phyloP scores from a whole-genome alignment of 1,284 basidiomycete genomes.

The Schizophyllum amplum region DNA sequence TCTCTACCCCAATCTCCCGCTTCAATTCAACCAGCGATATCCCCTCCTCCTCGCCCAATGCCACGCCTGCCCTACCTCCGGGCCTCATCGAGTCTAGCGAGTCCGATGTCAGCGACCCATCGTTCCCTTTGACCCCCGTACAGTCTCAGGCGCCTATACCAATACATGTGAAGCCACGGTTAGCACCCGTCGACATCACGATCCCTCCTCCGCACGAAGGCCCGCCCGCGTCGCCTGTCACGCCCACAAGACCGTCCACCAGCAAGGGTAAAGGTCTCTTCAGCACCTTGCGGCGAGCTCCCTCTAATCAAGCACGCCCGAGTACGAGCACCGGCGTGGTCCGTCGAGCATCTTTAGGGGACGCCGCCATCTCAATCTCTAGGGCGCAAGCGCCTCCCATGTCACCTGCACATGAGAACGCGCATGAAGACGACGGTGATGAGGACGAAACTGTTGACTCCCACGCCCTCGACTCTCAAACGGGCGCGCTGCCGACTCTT shows the following conservation, averaged over 20 bases:
- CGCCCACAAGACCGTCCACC: background rate
- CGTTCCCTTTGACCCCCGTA: slow-evolving; percentile 18
- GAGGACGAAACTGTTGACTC: background rate
- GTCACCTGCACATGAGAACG: slow-evolving; percentile 6
- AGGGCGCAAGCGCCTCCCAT: slow-evolving; percentile 2
- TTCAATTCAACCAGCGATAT: slow-evolving; percentile 8
- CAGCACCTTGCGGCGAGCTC: slow-evolving; percentile 15
- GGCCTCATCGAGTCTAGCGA: slow-evolving; percentile 36
- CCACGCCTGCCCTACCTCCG: slow-evolving; percentile 34
- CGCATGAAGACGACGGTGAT: background rate
- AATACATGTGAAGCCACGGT: slow-evolving; percentile 10
- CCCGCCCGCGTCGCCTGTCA: background rate
- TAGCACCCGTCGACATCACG: slow-evolving; percentile 8
- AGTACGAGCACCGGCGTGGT: slow-evolving; percentile 7
- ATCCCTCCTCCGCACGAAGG: slow-evolving; percentile 5
- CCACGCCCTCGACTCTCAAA: slow-evolving; percentile 3
- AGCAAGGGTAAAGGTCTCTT: slow-evolving; percentile 12
- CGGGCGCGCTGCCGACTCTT: background rate
- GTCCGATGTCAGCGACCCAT: slow-evolving; percentile 26
- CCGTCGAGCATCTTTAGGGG: slow-evolving; percentile 3
- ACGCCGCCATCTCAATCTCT: slow-evolving; percentile 6
- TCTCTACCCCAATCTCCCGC: slow-evolving; percentile 8
- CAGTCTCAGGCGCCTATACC: slow-evolving; percentile 11
- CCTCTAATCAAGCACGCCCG: slow-evolving; percentile 14
- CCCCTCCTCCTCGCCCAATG: slow-evolving; percentile 15